A percentile compares a stretch with the other conserved stretches of the same genome.
These are phyloP conservation scores for Scortechinia acanthostroma DNA, from an alignment of 2,329 filamentous ascomycete species.

Conservation along the genomic window DNA sequence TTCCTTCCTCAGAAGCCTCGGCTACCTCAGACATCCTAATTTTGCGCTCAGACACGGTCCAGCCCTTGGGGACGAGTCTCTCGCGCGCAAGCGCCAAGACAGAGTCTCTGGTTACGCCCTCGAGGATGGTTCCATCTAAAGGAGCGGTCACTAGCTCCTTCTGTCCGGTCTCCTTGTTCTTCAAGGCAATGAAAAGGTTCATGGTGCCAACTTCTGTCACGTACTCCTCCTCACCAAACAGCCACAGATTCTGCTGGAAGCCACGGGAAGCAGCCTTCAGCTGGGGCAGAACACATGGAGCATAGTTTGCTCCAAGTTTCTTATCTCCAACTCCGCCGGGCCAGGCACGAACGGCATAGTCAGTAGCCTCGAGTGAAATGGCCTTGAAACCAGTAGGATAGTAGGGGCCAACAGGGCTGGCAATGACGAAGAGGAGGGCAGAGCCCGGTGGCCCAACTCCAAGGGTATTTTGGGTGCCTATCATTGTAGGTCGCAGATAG, in stretches of 20 bases:
- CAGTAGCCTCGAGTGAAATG: conserved; percentile 86
- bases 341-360: conserved; percentile 95
- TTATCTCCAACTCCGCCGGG: conserved; percentile 95
- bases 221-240: conserved; percentile 91
- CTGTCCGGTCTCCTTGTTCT: conserved; percentile 79
- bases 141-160: conserved; percentile 93
- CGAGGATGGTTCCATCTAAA: conserved; percentile 90
- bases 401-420: conserved; percentile 92
- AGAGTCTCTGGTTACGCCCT: conserved; percentile 88
- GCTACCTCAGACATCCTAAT: conserved; percentile 83
- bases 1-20: conserved; percentile 77
- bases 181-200: conserved; percentile 89
- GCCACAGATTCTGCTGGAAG: conserved; percentile 96
- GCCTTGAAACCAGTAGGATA: conserved; percentile 99
- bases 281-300: conserved; percentile 94
- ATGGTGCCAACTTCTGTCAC: conserved; percentile 97
- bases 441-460: conserved; percentile 88
- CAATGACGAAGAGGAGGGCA: conserved; percentile 88
- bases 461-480: conserved; percentile 89
- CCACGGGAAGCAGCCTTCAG: conserved; percentile 82
- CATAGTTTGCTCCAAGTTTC: conserved; percentile 98
- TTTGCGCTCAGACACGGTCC: conserved; percentile 82
- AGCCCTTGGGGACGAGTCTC: conserved; percentile 77
- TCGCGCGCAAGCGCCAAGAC: conserved; percentile 81
- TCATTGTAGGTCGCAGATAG: conserved; percentile 93